These are phyloP conservation scores for Stereocaulon alpinum DNA, from an alignment of 495 filamentous ascomycete genomes.

Conservation along the genomic window DNA sequence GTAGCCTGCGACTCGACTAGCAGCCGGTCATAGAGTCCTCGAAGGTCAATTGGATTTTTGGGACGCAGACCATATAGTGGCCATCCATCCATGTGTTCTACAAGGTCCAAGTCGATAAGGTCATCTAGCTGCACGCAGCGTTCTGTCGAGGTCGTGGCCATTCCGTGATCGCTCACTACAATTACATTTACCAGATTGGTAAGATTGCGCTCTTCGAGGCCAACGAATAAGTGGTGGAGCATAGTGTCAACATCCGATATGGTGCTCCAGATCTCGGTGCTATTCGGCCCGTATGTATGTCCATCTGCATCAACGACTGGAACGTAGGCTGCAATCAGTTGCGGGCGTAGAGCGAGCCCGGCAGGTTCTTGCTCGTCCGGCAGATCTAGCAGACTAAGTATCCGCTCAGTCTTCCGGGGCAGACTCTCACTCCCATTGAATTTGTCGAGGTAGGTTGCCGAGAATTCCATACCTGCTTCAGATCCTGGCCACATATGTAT, in stretches of 20 bases:
- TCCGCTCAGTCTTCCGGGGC: conserved; percentile 59
- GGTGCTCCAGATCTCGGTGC: conserved; percentile 69
- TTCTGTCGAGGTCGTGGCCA: conserved; percentile 78
- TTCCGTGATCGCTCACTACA: conserved; percentile 95
- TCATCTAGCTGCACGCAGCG: conserved; percentile 93
- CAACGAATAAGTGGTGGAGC: conserved; percentile 63
- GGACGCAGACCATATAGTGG: conserved; percentile 73
- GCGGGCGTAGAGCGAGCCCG: conserved; percentile 47
- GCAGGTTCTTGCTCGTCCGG: conserved; percentile 50
- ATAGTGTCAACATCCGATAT: conserved; percentile 70
- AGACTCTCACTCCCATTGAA: conserved; percentile 71
- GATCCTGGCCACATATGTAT: conserved; percentile 99
- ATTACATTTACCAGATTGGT: conserved; percentile 90
- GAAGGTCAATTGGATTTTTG: conserved; percentile 32
- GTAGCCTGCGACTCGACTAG: conserved; percentile 39
- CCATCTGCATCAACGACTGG: conserved; percentile 82
- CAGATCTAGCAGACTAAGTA: conserved; percentile 71
- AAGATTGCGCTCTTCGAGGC: conserved; percentile 70
- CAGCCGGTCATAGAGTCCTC: conserved; percentile 29
- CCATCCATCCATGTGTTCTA: conserved; percentile 89
- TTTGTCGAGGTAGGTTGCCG: conserved; percentile 69
- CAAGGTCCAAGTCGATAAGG: conserved; percentile 58
- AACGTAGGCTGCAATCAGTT: conserved; percentile 89
- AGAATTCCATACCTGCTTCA: conserved; percentile 61
- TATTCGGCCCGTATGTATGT: conserved; percentile 85